A percentile compares a stretch with the other conserved stretches of the same genome.
These are phyloP conservation scores for Symbiodinium pilosum DNA, from an alignment of 73 alveolate species.

Conservation along the genomic window DNA sequence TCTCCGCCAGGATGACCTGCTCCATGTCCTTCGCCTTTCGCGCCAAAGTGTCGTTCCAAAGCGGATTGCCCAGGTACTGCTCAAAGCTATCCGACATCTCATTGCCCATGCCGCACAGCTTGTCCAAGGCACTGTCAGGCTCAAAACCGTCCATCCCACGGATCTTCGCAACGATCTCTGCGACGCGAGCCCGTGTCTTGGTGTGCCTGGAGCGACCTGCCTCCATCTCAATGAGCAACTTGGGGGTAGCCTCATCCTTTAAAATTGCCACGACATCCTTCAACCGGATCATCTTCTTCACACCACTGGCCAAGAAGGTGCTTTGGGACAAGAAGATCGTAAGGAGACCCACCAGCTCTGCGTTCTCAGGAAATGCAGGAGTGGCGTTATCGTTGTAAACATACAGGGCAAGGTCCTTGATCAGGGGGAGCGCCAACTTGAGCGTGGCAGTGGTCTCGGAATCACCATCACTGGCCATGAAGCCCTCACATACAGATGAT, in stretches of 20 bases:
- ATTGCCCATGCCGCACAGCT: background rate
- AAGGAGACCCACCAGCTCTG: background rate
- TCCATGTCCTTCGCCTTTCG: background rate
- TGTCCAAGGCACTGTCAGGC: background rate
- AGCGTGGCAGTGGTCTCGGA: background rate
- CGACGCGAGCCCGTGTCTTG: background rate
- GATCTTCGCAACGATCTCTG: background rate
- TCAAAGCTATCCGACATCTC: background rate
- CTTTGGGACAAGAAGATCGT: background rate
- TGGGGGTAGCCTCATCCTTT: background rate
- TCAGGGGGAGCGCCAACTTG: background rate
- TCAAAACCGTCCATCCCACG: background rate
- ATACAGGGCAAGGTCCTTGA: background rate
- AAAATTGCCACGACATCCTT: background rate
- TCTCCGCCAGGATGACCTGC: background rate
- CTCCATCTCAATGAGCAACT: background rate
- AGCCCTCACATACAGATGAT: too few relatives aligned
- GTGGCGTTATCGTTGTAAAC: background rate
- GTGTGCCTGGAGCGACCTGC: background rate
- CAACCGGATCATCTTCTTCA: background rate
- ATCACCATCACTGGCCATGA: background rate
- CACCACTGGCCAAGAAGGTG: background rate
- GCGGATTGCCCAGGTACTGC: background rate
- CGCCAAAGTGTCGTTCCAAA: background rate
- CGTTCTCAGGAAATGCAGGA: too few relatives aligned